Percentiles rank a stretch among this genome's conserved stretches.
These are phyloP conservation scores for Tetrahymena malaccensis DNA, from an alignment of 73 alveolate genomes.

Conservation along the genomic window DNA sequence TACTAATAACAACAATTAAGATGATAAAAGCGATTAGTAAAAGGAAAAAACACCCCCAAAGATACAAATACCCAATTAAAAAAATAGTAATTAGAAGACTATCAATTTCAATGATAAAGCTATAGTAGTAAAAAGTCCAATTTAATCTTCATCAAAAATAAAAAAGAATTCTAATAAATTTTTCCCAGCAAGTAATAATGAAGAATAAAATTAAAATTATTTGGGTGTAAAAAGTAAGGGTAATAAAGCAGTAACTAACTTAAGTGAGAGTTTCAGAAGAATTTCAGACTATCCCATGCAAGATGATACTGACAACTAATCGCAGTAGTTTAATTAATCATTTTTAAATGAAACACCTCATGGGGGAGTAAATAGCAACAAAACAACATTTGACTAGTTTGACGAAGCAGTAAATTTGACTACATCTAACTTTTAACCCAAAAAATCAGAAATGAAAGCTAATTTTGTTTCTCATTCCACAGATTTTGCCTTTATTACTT, in stretches of 20 bases:
- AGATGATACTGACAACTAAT: not conserved
- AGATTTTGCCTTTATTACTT: not conserved
- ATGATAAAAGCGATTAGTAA: not conserved
- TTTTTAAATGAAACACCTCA: not conserved
- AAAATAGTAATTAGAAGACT: not conserved
- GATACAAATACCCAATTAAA: too few species aligned
- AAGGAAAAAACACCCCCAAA: not conserved
- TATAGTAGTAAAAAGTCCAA: not conserved
- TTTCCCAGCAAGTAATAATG: not conserved
- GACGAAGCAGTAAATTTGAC: not conserved
- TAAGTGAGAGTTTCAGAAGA: not conserved
- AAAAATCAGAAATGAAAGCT: not conserved
- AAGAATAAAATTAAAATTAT: not conserved
- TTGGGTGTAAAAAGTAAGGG: not conserved
- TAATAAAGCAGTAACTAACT: not conserved
- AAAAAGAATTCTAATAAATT: not conserved
- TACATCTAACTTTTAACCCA: not conserved
- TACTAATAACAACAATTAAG: not conserved
- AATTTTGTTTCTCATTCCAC: not conserved
- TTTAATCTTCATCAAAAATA: not conserved
- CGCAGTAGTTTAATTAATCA: not conserved
- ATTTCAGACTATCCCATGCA: not conserved
- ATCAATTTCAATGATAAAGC: not conserved
- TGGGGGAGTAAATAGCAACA: not conserved
- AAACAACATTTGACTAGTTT: not conserved